Percentiles rank a stretch among this genome's conserved stretches.
phyloP scores from a whole-genome alignment of 2,329 filamentous ascomycete species.

The Hypoxylon sp. region DNA sequence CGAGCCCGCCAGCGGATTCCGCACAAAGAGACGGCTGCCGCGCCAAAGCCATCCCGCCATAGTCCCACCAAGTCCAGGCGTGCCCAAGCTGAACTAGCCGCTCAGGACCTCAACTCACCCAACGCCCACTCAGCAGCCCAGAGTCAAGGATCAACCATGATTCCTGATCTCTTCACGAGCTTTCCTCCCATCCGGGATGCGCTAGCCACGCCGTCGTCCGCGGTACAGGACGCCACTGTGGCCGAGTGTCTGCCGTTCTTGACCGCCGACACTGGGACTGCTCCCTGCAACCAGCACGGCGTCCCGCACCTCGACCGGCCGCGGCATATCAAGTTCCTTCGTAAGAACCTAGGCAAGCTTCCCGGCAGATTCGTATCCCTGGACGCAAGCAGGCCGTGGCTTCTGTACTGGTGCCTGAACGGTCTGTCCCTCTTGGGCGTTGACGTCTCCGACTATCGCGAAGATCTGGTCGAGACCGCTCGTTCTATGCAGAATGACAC shows the following conservation, averaged over 20 bases:
- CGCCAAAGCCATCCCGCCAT: conserved; percentile 16
- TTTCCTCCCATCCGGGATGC: conserved; percentile 70
- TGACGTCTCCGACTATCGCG: conserved; percentile 72
- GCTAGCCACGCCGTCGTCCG: conserved; percentile 72
- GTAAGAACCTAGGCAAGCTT: conserved; percentile 65
- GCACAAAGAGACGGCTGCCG: conserved; percentile 33
- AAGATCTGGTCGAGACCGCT: conserved; percentile 77
- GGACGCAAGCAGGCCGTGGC: conserved; percentile 91
- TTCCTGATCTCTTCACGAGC: conserved; percentile 66
- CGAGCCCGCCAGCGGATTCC: conserved; percentile 41
- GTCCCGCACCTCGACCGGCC: conserved; percentile 76
- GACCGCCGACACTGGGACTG: conserved; percentile 57
- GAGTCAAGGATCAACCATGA: conserved; percentile 37
- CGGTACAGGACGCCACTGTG: conserved; percentile 72
- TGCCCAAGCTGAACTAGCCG: conserved; percentile 14
- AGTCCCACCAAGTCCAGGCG: not conserved
- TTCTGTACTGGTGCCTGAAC: conserved; percentile 89
- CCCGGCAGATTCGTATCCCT: conserved; percentile 75
- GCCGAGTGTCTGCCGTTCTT: conserved; percentile 74
- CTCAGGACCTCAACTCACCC: conserved; percentile 28
- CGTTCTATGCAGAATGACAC: conserved; percentile 79
- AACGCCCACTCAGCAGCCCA: conserved; percentile 21
- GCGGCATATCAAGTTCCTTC: conserved; percentile 69
- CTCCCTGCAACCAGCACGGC: conserved; percentile 72
- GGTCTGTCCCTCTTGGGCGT: conserved; percentile 79